Percentiles rank a stretch among this genome's conserved stretches.
Conservation (phyloP, 306 rosid species). For the Prinsepia uniflora region DNA sequence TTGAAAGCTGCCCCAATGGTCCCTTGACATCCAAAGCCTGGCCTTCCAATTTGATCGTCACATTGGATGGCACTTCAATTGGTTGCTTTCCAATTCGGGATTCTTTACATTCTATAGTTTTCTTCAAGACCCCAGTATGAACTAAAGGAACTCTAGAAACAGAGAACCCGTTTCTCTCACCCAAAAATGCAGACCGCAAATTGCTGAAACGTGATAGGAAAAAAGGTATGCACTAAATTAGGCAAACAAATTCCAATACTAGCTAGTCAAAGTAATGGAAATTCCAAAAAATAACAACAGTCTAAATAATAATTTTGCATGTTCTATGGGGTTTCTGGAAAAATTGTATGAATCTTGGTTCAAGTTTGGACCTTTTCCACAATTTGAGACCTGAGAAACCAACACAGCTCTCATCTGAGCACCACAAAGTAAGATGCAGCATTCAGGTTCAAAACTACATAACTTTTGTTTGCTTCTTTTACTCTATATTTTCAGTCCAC, state of each 20-base stretch:
- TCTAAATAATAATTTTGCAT: not conserved
- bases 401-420: not conserved
- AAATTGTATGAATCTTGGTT: not conserved
- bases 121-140: conserved; percentile 46
- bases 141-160: conserved; percentile 37
- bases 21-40: conserved; percentile 64
- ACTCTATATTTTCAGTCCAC: not conserved
- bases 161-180: conserved; percentile 46
- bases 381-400: not conserved
- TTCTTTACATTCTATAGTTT: conserved; percentile 72
- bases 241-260: not conserved
- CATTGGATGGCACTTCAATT: conserved; percentile 63
- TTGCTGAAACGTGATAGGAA: conserved; percentile 55
- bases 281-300: not conserved
- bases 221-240: conserved; percentile 16
- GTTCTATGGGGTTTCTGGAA: not conserved
- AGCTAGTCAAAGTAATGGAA: not conserved
- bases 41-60: conserved; percentile 47
- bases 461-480: not conserved
- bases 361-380: not conserved
- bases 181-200: conserved; percentile 62
- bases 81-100: conserved; percentile 95
- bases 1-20: conserved; percentile 80
- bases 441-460: not conserved
- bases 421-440: not conserved